These are phyloP conservation scores for Colletotrichum higginsianum DNA, from an alignment of 2,329 filamentous ascomycete species.

Conservation along the genomic window DNA sequence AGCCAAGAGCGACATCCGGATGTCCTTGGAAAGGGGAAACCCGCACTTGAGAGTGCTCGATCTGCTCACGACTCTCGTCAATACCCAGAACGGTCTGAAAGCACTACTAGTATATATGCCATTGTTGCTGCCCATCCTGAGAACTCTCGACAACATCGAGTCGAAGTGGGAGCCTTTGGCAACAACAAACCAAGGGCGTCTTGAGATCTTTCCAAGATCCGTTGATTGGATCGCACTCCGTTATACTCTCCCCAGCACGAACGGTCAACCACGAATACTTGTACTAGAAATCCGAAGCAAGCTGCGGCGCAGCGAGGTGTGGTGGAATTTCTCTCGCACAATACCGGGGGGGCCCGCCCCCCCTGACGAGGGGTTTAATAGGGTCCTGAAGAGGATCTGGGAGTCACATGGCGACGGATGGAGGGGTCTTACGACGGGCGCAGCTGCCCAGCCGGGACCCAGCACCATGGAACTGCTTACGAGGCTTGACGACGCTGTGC, in stretches of 20 bases:
- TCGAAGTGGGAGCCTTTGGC: constrained; percentile 62
- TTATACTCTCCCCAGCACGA: constrained; percentile 60
- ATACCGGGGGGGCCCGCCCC: constrained; percentile 46
- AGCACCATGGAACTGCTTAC: constrained; percentile 64
- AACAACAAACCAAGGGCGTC: constrained; percentile 59
- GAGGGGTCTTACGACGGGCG: constrained; percentile 63
- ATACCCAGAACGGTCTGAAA: constrained; percentile 66
- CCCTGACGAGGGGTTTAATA: constrained; percentile 54
- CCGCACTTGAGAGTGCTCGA: constrained; percentile 77
- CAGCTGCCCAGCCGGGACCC: constrained; percentile 57
- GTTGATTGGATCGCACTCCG: constrained; percentile 72
- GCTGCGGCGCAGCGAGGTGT: constrained; percentile 62
- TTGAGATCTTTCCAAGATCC: constrained; percentile 67
- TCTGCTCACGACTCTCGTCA: constrained; percentile 71
- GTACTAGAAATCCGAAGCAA: constrained; percentile 68
- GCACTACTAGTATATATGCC: constrained; percentile 69
- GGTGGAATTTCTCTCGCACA: constrained; percentile 65
- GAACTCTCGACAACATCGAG: constrained; percentile 73
- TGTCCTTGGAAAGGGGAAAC: constrained; percentile 74
- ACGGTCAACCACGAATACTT: constrained; percentile 54
- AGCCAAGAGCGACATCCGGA: constrained; percentile 64
- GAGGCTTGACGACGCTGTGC: constrained; percentile 63
- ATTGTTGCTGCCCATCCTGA: constrained; percentile 75
- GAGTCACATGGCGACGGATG: constrained; percentile 60
- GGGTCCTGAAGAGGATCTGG: constrained; percentile 62